These are phyloP conservation scores for Darksidea phi DNA, from an alignment of 495 filamentous ascomycete genomes.

Conservation along the genomic window DNA sequence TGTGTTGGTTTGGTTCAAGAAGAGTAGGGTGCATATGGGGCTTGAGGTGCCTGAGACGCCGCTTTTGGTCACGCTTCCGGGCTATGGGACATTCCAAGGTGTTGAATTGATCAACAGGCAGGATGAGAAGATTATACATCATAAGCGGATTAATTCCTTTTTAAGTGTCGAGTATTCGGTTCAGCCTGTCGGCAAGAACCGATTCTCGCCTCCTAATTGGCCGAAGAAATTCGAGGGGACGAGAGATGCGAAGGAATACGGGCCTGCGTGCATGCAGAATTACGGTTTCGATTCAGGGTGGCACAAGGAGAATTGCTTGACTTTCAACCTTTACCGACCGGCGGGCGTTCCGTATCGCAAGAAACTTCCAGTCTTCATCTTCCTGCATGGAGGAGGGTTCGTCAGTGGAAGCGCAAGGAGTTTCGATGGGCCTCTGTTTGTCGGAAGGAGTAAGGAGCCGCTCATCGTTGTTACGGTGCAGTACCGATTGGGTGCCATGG, in stretches of 20 bases:
- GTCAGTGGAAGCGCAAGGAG: constrained; percentile 7
- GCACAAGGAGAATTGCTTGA: constrained; percentile 24
- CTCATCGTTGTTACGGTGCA: constrained; percentile 29
- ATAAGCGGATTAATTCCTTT: constrained; percentile 16
- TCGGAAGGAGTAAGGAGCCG: constrained; percentile 5
- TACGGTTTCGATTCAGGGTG: neutral
- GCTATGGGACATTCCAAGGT: constrained; percentile 20
- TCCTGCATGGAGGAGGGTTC: constrained; percentile 22
- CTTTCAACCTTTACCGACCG: constrained; percentile 23
- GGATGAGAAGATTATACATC: neutral
- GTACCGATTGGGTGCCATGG: constrained; percentile 26
- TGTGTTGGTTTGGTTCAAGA: neutral
- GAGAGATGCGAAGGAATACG: constrained; percentile 10
- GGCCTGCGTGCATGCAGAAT: constrained; percentile 20
- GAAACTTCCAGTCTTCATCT: constrained; percentile 25
- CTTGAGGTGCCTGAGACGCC: neutral
- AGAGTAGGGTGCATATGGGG: neutral
- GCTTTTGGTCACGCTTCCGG: constrained; percentile 15
- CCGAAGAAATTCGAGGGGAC: constrained; percentile 7
- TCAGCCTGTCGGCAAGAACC: constrained; percentile 15
- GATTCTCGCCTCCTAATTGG: constrained; percentile 16
- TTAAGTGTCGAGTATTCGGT: constrained; percentile 20
- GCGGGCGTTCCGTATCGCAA: constrained; percentile 5
- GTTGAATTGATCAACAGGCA: constrained; percentile 11
- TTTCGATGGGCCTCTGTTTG: constrained; percentile 27